Base-by-base conservation (phyloP, 192 early-diverging fungal species). In the Kickxella alabastrina region DNA sequence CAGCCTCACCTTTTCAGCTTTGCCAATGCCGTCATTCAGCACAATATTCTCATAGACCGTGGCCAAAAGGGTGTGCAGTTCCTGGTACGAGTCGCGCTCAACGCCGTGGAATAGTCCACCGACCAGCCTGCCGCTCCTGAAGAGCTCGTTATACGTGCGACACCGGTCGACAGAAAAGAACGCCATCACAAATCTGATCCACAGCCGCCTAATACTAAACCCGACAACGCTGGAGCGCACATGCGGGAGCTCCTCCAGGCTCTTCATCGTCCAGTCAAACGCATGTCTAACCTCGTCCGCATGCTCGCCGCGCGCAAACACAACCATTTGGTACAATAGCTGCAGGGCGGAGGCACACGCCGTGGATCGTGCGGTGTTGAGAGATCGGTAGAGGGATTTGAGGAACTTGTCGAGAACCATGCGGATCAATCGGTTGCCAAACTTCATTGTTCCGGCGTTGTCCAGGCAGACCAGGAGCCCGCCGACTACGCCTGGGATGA, bases 131-230 rank as follows among this genome's bases (percentile, higher is more conserved):
- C 62, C 43, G 17, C 43, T 48, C 27, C 39, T 50, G 53, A 76
- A 31, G 17, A 76, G 40, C 57, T 65, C 67, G 18, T 28, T 57
- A 15, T 27, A 43, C 14, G 52, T 37, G 23, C 45, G 54, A 54
- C 65, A 70, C 18, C 52, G 34, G 28, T 62, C 62, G n/a, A 44
- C 65, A 0, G 58, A 42, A 53, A 76, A 76, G 29, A 76, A 76
- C 23, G 54, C 43, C 3, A 76, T 26, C 37, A 76, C 73, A 62
- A 62, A 76, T 21, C 73, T 61, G 12, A 48, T 62, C 73, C 73
- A 76, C 37, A 70, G 43, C n/a, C 54, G 42, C 7, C 73, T 47
- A 15, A 68, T 54, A 52, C 66, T 65, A n/a, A 65, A 56, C 6
- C 67, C 73, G 6, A 58, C 51, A 5, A 62, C 54, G 6, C 34